Base-by-base conservation (phyloP, 1,284 basidiomycete species). In the Crucibulum parvulum region DNA sequence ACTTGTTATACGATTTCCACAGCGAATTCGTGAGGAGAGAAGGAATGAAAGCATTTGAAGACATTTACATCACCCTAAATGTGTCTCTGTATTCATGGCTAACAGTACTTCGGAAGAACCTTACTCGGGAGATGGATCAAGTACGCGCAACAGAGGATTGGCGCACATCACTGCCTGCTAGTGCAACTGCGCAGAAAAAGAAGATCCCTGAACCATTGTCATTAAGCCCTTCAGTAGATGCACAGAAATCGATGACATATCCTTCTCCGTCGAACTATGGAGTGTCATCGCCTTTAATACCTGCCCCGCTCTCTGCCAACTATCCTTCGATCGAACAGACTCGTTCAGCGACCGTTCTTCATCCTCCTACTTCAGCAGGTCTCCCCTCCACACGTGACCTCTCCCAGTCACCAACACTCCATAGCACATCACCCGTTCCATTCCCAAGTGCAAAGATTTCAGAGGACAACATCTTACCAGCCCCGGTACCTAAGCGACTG, bases 51-150 rank as follows among this genome's bases (percentile, higher is more conserved):
- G 84, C 86, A 52, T 78, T 82, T 36, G 87, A 91, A 62, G 88
- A 91, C 63, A 92, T 94, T 57, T 93, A 88, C 73, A 92, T 94
- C 72, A 90, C 91, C 2, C 80, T 94, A 63, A 93, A 94, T 74
- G 87, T 93, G 69, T 84, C 88, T 0, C 78, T 93, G 1, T 93
- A 93, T 68, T 86, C 90, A 11, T 93, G 92, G 91, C 82, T 94
- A 34, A 92, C 90, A 1, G 72, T 89, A 15, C 79, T 93, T 47
- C 85, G 90, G 57, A 93, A 92, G 72, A 90, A 86, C 57, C 78
- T 93, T 62, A 80, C 87, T 10, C 78, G 89, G 56, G 91, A 92
- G 69, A 86, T 93, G 85, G 88, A 89, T 41, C 90, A 92, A 70
- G 87, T 86, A 0, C 84, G 84, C 61, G 82, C 83, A 16, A 75